Base-by-base conservation (phyloP, 2,329 filamentous ascomycete genomes). In the Diaporthe sp. region DNA sequence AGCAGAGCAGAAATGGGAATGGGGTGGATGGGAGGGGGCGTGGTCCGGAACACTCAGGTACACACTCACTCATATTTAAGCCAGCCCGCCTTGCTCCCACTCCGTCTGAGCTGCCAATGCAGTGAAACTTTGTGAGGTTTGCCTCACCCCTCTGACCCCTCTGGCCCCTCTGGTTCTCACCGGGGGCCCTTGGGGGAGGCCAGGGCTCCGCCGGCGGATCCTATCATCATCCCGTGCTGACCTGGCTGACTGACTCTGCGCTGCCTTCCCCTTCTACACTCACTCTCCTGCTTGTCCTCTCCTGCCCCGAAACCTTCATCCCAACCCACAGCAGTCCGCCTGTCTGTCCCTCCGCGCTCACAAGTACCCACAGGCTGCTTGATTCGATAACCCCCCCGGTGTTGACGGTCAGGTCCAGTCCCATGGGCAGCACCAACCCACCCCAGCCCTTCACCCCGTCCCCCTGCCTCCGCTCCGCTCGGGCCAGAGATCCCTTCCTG, bases 401-500 rank as follows among this genome's bases (percentile, higher is more conserved):
- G 49, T 25, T 25, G 60, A 44, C 25, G 49, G 65, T 34, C 12
- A 70, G 31, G 15, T 49, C 49, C 17, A 62, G 42, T 25, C 60
- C 39, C 58, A 19, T 31, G 42, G 39, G 60, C 60, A 62, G 39
- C 31, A 39, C 22, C 17, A 53, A 46, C 60, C n/a, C 37, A 62
- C 25, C 46, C 62, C 3, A 51, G 22, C 34, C 46, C 15, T 25
- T 55, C 34, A 55, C 28, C 31, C 65, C 22, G 34, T 51, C 31
- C 31, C 65, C 65, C 65, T 70, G 49, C 65, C 49, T 70, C 65
- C 65, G 65, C 65, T 70, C 65, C 65, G 49, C 65, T 70, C 65
- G 65, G 61, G n/a, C 49, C 65, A 55, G 65, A 55, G 49, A 70
- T 53, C 49, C 65, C 46, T 70, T 70, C 49, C 31, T 53, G 31